Evolutionary conservation across 805 yeast species (phyloP).

Genomic region (Lipomyces oligophaga): DNA sequence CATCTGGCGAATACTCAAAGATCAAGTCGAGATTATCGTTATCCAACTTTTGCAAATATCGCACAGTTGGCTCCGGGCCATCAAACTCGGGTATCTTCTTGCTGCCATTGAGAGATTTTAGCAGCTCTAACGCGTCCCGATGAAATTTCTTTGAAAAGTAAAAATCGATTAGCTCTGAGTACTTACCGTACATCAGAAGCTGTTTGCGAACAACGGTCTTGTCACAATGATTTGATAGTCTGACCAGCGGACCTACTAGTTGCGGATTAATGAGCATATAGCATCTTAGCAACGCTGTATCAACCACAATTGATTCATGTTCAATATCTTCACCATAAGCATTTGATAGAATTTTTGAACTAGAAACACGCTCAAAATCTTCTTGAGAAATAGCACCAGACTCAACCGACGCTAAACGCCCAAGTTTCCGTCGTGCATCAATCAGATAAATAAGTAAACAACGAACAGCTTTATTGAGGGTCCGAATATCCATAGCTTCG

Average conservation of each 20-base stretch:
- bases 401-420: slow-evolving; percentile 33
- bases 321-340: slow-evolving; percentile 33
- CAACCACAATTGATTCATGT: slow-evolving; percentile 49
- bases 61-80: slow-evolving; percentile 47
- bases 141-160: slow-evolving; percentile 62
- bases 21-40: slow-evolving; percentile 51
- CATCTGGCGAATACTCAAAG: slow-evolving; percentile 54
- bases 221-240: slow-evolving; percentile 73
- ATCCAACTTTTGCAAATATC: slow-evolving; percentile 56
- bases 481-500: slow-evolving; percentile 14
- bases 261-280: slow-evolving; percentile 66
- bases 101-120: slow-evolving; percentile 42
- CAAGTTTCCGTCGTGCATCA: slow-evolving; percentile 48
- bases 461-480: slow-evolving; percentile 30
- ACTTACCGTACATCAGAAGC: slow-evolving; percentile 47
- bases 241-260: slow-evolving; percentile 74
- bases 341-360: slow-evolving; percentile 28
- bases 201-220: slow-evolving; percentile 55
- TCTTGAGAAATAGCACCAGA: slow-evolving; percentile 21
- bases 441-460: slow-evolving; percentile 45
- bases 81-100: slow-evolving; percentile 30
- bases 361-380: slow-evolving; percentile 17
- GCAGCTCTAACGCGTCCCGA: slow-evolving; percentile 59
- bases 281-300: slow-evolving; percentile 72
- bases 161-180: slow-evolving; percentile 72